Base-by-base conservation (phyloP, 2,329 filamentous ascomycete genomes). In the Orbilia oligospora region DNA sequence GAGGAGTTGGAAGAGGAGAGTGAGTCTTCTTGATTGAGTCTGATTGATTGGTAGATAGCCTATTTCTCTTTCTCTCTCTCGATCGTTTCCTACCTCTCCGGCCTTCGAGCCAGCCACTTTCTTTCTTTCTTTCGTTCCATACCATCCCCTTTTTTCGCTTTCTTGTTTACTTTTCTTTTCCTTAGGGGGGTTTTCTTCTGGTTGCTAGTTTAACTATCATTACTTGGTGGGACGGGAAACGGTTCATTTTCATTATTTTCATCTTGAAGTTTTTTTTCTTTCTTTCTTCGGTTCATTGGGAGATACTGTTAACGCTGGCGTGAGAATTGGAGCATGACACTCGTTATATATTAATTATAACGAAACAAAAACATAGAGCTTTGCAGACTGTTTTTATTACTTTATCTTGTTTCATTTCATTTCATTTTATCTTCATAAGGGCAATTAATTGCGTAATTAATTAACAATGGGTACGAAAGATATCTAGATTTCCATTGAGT, bases 1-100 rank as follows among this genome's bases (percentile, higher is more conserved):
- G 75, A 78, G 48, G 68, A 78, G 36, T 36, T 78, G 14, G 75
- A 71, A 18, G 72, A 78, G 41, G 75, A 77, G 10, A 49, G 64
- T 18, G 44, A 55, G 55, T 70, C 51, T 48, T 75, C 55, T 46
- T 69, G 36, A 71, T 36, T 16, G 30, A 8, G 36, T 20, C 12
- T 33, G 24, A 12, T 18, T 33, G 4, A 10, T 49, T 5, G 9
- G 18, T 51, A 22, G 16, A 14, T 36, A 46, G 8, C 12, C n/a
- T 49, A 41, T 49, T 30, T 16, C 55, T 44, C 12, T 20, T 63
- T 36, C 16, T 46, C 33, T n/a, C 66, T 56, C 44, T 30, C 51
- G 9, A 38, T 48, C 65, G 8, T 36, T 9, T 36, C 33, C 33
- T 9, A 8, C 33, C 8, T 36, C 33, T 36, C 33, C 10, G 33